Conservation (phyloP, 2,329 filamentous ascomycete species). For the Annulohypoxylon truncatum region DNA sequence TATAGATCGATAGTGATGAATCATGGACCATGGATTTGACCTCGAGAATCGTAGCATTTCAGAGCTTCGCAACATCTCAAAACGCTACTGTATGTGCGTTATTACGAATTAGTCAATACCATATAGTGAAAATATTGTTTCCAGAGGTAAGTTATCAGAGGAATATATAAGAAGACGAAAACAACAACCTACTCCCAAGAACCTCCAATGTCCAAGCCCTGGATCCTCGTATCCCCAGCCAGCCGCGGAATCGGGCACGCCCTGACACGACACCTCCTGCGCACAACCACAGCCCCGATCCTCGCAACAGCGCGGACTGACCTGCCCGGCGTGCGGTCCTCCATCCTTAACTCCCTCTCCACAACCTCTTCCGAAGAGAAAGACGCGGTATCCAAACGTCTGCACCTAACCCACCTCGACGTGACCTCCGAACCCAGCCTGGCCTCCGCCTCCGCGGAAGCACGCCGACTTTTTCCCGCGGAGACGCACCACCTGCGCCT, state of each 20-base stretch:
- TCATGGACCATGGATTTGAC: slow-evolving; percentile 7
- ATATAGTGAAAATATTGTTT: neutral
- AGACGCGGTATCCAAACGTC: slow-evolving; percentile 47
- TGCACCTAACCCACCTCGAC: slow-evolving; percentile 57
- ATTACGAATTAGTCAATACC: too few relatives aligned
- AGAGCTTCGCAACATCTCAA: neutral
- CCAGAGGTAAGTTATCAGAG: neutral
- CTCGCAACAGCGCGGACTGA: slow-evolving; percentile 58
- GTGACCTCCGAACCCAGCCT: slow-evolving; percentile 73
- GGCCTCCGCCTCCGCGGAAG: slow-evolving; percentile 62
- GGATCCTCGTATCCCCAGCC: slow-evolving; percentile 62
- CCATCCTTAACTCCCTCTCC: slow-evolving; percentile 43
- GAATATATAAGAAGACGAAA: neutral
- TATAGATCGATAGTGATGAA: slow-evolving; percentile 21
- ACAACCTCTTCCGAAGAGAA: slow-evolving; percentile 13
- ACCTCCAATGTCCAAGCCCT: slow-evolving; percentile 63
- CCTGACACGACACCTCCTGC: slow-evolving; percentile 62
- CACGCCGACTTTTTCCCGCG: slow-evolving; percentile 64
- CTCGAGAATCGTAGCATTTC: neutral
- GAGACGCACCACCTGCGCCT: slow-evolving; percentile 72
- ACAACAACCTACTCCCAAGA: too few relatives aligned
- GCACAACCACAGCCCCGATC: slow-evolving; percentile 60
- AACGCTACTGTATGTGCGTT: too few relatives aligned
- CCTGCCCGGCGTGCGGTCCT: slow-evolving; percentile 51
- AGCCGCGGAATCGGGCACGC: slow-evolving; percentile 62